phyloP scores from a whole-genome alignment of 73 alveolate genomes.

The Stentor coeruleus region DNA sequence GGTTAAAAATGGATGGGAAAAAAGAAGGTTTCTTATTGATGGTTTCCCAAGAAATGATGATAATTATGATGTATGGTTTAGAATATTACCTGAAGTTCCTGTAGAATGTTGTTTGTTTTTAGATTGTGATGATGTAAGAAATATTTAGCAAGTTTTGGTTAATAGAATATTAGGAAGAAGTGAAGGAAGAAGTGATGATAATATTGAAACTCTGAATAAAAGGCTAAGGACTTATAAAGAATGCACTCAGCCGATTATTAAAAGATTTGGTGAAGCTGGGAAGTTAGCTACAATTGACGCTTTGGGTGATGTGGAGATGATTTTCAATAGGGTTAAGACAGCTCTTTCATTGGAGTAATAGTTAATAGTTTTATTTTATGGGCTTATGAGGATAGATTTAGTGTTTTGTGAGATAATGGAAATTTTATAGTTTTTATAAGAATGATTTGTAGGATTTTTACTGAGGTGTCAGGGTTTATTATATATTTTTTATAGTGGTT shows the following conservation, averaged over 20 bases:
- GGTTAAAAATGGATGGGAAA: slow-evolving; percentile 49
- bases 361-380: no score
- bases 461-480: no score
- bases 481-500: no score
- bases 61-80: slow-evolving; percentile 73
- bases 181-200: slow-evolving; percentile 97
- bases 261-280: not conserved
- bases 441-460: no score
- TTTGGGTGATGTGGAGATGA: no score
- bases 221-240: slow-evolving; percentile 86
- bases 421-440: no score
- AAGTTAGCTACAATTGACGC: not conserved
- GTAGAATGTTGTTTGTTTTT: slow-evolving; percentile 58
- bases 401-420: no score
- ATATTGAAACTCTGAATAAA: slow-evolving; percentile 91
- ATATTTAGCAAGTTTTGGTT: slow-evolving; percentile 79
- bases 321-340: no score
- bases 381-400: no score
- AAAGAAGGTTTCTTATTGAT: slow-evolving; percentile 67
- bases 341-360: no score
- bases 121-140: slow-evolving; percentile 90
- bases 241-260: slow-evolving; percentile 90
- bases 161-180: slow-evolving; percentile 86
- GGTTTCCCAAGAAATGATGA: slow-evolving; percentile 90
- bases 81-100: slow-evolving; percentile 33